Percentiles rank a stretch among this genome's conserved stretches.
Conservation (phyloP, 495 filamentous ascomycete species). For the Neurospora terricola region DNA sequence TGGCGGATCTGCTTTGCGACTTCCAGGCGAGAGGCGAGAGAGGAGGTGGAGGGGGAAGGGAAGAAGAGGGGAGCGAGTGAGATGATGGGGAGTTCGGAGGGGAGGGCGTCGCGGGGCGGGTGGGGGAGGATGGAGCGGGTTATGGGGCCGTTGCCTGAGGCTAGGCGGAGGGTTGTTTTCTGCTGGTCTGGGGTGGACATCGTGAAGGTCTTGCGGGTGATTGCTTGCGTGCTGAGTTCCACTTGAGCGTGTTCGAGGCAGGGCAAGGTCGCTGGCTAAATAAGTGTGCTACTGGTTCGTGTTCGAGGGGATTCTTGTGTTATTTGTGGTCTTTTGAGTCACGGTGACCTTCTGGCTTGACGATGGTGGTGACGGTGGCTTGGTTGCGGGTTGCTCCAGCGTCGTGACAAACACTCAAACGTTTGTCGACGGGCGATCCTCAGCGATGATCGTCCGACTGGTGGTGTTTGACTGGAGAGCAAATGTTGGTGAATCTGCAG, state of each 20-base stretch:
- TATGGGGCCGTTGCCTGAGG: slow-evolving; percentile 31
- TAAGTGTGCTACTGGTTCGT: not conserved
- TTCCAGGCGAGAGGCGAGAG: no score
- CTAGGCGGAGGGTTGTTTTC: slow-evolving; percentile 26
- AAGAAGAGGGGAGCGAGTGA: slow-evolving; percentile 32
- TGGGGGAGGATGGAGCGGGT: slow-evolving; percentile 24
- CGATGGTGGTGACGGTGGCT: not conserved
- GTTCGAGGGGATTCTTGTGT: not conserved
- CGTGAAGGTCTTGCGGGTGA: not conserved
- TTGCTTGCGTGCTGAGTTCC: not conserved
- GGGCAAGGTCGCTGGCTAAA: no score
- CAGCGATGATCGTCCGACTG: not conserved
- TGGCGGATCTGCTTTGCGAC: slow-evolving; percentile 29
- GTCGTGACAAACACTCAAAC: not conserved
- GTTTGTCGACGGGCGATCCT: not conserved
- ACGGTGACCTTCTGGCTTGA: not conserved
- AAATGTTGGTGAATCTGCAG: fast-evolving
- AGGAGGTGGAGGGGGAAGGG: slow-evolving; percentile 10
- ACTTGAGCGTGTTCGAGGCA: no score
- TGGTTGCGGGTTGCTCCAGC: not conserved
- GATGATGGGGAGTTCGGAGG: slow-evolving; percentile 43
- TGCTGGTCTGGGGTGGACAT: not conserved
- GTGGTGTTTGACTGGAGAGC: not conserved
- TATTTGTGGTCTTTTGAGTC: not conserved
- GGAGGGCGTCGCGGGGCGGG: slow-evolving; percentile 28